Base-by-base conservation (phyloP, 257 asterid genomes). In the Datura wrightii region DNA sequence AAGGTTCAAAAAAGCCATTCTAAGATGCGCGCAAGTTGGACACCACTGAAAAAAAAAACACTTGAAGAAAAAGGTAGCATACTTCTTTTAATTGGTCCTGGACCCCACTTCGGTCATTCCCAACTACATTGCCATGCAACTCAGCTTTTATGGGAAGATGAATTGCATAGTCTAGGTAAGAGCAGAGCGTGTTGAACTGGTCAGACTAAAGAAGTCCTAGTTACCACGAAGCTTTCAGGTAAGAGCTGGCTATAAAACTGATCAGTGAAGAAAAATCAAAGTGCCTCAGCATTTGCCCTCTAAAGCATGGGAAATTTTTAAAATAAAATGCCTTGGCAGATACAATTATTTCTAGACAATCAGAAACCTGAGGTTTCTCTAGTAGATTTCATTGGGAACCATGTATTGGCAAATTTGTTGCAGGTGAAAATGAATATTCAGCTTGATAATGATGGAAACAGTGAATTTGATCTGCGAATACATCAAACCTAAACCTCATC, bases 401-500 rank as follows among this genome's bases (percentile, higher is more conserved):
- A 5, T 66, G 48, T 34, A 31, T 24, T 62, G 0, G 44, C 71
- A 63, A 5, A 10, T 5, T 31, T 10, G 39, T 63, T 31, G 71
- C 34, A 0, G 24, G 11, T 66, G 74, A 66, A 5, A 65, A 65
- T 34, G 18, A 65, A 65, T 65, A 65, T 34, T 65, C 72, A 65
- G 76, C 13, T 67, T 14, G 31, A 65, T 65, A 65, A 37, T 37
- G 50, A 67, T 0, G 50, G 50, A 15, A 67, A 67, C 50, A 37
- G 48, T 36, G 31, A 67, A 14, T 50, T 15, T 37, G 31, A 67
- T 67, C 76, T 6, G 76, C 15, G 37, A 67, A 37, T 67, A 67
- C 50, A 67, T 67, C 31, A 67, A 67, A 37, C 14, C 50, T 37
- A 67, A 67, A 67, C 78, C 78, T 67, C 78, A 67, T 39, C 78